A percentile compares a stretch with the other conserved stretches of the same genome.
Conservation (phyloP, 768 basidiomycete genomes). For the Lactarius quietus region DNA sequence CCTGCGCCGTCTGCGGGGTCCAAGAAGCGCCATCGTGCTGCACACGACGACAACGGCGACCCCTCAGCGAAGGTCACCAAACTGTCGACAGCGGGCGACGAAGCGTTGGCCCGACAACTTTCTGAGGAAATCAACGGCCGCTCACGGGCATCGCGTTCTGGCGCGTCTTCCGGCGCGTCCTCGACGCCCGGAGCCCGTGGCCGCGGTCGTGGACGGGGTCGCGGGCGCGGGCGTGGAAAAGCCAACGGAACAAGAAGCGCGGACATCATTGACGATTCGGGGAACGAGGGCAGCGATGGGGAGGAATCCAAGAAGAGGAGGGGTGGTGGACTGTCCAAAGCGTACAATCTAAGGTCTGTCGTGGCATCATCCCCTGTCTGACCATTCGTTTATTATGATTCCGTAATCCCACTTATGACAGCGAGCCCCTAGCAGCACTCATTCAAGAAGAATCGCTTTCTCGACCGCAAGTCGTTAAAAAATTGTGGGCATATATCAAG, state of each 20-base stretch:
- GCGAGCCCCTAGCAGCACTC: constrained; percentile 69
- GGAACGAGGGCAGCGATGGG: constrained; percentile 35
- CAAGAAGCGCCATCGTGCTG: constrained; percentile 26
- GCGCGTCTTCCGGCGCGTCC: constrained; percentile 22
- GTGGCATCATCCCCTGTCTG: constrained; percentile 14
- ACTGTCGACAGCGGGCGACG: constrained; percentile 31
- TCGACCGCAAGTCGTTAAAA: constrained; percentile 87
- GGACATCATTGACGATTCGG: constrained; percentile 35
- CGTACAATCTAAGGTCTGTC: constrained; percentile 65
- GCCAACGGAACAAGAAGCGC: constrained; percentile 37
- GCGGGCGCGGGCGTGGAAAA: constrained; percentile 21
- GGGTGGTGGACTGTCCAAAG: constrained; percentile 70
- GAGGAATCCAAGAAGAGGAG: constrained; percentile 44
- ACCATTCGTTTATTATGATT: constrained; percentile 4
- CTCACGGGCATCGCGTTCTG: constrained; percentile 32
- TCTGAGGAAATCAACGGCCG: constrained; percentile 43
- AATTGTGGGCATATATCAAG: constrained; percentile 88
- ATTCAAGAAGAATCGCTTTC: constrained; percentile 67
- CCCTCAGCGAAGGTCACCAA: constrained; percentile 19
- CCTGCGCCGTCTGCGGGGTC: background rate
- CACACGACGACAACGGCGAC: constrained; percentile 27
- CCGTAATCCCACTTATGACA: constrained; percentile 32
- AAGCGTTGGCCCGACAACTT: constrained; percentile 41
- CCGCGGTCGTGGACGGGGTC: constrained; percentile 23
- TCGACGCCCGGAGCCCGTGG: constrained; percentile 25